Evolutionary conservation across 2,329 filamentous ascomycete genomes (phyloP).

Genomic region (Ophiocordyceps polyrhachis-furcata): DNA sequence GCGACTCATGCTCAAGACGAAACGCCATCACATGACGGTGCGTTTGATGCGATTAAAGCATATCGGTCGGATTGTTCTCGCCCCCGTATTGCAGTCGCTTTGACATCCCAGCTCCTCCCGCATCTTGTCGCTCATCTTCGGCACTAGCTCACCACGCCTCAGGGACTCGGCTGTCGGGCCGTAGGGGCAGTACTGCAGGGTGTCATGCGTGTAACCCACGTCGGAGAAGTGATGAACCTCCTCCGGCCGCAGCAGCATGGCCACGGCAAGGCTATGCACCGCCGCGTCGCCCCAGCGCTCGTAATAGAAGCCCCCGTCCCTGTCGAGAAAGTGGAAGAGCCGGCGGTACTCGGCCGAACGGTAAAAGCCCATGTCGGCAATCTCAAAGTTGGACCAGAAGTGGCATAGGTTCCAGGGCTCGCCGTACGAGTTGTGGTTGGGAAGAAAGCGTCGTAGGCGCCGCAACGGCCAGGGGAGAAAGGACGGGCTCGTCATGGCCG

Average conservation of each 20-base stretch:
- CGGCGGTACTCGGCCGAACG: neutral
- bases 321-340: neutral
- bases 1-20: neutral
- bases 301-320: neutral
- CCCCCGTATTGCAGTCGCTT: neutral
- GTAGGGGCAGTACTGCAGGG: neutral
- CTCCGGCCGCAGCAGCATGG: neutral
- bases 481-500: neutral
- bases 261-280: neutral
- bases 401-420: conserved; percentile 1
- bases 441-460: neutral
- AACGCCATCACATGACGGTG: neutral
- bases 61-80: neutral
- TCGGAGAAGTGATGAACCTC: conserved; percentile 1
- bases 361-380: conserved; percentile 1
- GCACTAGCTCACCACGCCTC: neutral
- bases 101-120: neutral
- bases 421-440: neutral
- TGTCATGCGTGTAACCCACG: neutral
- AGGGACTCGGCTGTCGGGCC: neutral
- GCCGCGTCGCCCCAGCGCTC: conserved; percentile 1
- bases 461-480: conserved; percentile 1
- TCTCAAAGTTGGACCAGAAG: conserved; percentile 1
- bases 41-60: neutral
- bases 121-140: neutral